Evolutionary conservation across 352 stramenopile genomes (phyloP).

Genomic region (Globisporangium alternatum): DNA sequence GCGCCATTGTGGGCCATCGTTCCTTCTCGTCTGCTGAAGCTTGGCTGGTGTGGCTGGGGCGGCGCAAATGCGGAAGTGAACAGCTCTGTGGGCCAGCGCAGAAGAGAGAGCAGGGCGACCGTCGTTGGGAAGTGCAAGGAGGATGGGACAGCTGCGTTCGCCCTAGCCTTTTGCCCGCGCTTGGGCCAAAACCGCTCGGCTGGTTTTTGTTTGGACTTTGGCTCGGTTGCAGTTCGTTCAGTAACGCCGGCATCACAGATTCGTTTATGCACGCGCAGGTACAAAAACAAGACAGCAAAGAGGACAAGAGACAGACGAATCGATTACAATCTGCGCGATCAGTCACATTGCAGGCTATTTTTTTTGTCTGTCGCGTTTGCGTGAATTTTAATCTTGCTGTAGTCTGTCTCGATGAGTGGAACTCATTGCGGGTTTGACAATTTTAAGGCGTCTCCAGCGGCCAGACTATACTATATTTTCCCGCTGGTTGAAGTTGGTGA

Average conservation of each 20-base stretch:
- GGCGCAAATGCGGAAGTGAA: slow-evolving; percentile 10
- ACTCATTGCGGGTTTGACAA: no score
- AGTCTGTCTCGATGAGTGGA: not conserved
- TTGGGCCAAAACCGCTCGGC: no score
- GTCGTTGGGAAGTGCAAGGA: no score
- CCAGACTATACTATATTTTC: not conserved
- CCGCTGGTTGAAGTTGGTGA: not conserved
- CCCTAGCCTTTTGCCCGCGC: no score
- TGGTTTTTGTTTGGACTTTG: no score
- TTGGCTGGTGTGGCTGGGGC: not conserved
- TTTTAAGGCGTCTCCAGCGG: not conserved
- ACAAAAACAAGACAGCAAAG: no score
- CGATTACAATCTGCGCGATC: not conserved
- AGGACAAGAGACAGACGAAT: not conserved
- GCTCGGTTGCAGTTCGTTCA: no score
- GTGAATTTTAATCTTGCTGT: no score
- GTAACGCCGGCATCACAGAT: no score
- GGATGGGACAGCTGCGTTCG: no score
- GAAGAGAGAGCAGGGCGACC: not conserved
- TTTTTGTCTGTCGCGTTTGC: not conserved
- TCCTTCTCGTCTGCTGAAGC: not conserved
- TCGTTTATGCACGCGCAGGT: no score
- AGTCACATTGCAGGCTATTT: not conserved
- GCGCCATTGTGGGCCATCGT: not conserved
- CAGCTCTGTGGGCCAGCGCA: not conserved